phyloP scores from a whole-genome alignment of 2,329 filamentous ascomycete species.

The Rutstroemia sp. region DNA sequence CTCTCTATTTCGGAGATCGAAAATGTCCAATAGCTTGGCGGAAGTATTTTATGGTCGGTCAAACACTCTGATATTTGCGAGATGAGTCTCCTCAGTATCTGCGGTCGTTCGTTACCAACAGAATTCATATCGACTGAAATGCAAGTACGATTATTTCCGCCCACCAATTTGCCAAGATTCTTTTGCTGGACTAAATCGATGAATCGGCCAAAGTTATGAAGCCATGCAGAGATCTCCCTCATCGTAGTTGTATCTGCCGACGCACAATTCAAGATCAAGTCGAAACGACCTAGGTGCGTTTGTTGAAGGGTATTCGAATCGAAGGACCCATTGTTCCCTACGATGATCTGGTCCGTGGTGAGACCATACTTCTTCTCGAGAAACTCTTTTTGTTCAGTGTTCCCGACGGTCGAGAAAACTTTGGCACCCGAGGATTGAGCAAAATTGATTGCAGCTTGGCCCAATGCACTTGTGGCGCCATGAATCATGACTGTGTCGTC shows the following conservation, averaged over 20 bases:
- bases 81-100: conserved; percentile 34
- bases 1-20: conserved; percentile 21
- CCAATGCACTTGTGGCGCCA: conserved; percentile 28
- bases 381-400: conserved; percentile 11
- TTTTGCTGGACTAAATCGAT: conserved; percentile 31
- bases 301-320: conserved; percentile 24
- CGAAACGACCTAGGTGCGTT: conserved; percentile 23
- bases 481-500: conserved; percentile 32
- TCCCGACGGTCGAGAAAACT: conserved; percentile 26
- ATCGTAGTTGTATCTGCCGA: conserved; percentile 22
- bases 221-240: conserved; percentile 36
- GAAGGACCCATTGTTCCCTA: conserved; percentile 31
- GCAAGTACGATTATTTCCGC: conserved; percentile 33
- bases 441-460: conserved; percentile 31
- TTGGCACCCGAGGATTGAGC: conserved; percentile 21
- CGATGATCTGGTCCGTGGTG: conserved; percentile 33
- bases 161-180: neutral
- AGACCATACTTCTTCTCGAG: conserved; percentile 29
- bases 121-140: conserved; percentile 36
- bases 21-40: conserved; percentile 21
- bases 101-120: conserved; percentile 36
- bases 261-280: conserved; percentile 26
- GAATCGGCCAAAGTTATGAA: conserved; percentile 31
- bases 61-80: conserved; percentile 33
- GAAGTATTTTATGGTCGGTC: conserved; percentile 29